Percentiles rank a stretch among this genome's conserved stretches.
Evolutionary conservation across 345 rosid species (phyloP).

Genomic region (Euphorbia pulcherrima): DNA sequence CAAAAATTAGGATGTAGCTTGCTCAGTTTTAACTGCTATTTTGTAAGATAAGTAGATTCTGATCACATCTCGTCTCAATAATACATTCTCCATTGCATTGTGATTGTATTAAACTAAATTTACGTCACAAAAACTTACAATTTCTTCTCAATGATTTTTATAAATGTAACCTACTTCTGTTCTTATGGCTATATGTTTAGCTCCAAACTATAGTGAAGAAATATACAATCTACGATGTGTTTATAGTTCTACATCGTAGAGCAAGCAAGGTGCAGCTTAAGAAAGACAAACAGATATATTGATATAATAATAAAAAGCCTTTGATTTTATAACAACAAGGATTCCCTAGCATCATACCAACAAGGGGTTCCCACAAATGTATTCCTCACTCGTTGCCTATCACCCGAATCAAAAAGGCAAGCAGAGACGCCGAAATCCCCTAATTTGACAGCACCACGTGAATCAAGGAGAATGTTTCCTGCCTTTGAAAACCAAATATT

Average conservation of each 20-base stretch:
- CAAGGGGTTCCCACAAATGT: conserved; percentile 99
- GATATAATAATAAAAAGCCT: background rate
- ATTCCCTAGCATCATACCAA: conserved; percentile 55
- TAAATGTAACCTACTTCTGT: background rate
- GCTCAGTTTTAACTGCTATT: background rate
- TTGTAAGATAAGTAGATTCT: background rate
- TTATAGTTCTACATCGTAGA: background rate
- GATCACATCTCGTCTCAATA: background rate
- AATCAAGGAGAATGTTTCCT: conserved; percentile 81
- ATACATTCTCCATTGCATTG: background rate
- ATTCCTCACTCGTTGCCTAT: conserved; percentile 94
- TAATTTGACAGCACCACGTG: conserved; percentile 75
- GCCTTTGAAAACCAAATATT: conserved; percentile 47
- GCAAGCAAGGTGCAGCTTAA: background rate
- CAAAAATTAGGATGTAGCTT: background rate
- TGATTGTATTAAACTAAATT: background rate
- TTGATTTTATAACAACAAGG: background rate
- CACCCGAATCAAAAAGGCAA: conserved; percentile 96
- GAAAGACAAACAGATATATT: background rate
- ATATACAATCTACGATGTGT: background rate
- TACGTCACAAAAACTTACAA: too few relatives aligned
- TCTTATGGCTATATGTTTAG: too few relatives aligned
- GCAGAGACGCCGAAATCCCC: conserved; percentile 99
- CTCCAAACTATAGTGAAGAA: background rate
- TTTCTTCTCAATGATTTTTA: background rate